Evolutionary conservation across 2,329 filamentous ascomycete genomes (phyloP).

Genomic region (Aspergillus quadrilineatus): DNA sequence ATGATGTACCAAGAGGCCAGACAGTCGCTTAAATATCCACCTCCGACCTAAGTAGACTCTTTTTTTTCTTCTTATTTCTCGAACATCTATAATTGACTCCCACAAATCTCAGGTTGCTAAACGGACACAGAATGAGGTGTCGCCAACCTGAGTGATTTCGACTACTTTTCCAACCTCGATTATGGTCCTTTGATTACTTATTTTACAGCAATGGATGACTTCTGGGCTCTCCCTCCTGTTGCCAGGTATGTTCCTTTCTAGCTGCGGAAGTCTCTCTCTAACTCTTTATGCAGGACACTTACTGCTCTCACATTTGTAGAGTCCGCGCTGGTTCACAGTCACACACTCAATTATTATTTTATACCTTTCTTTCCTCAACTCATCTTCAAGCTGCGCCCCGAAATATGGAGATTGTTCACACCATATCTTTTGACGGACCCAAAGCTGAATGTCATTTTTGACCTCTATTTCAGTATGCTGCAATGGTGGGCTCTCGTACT

Average conservation of each 20-base stretch:
- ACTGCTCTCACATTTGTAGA: slow-evolving; percentile 63
- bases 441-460: slow-evolving; percentile 61
- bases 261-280: neutral
- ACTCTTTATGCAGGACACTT: slow-evolving; percentile 57
- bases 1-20: slow-evolving; percentile 7
- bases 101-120: neutral
- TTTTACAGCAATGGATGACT: slow-evolving; percentile 54
- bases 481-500: slow-evolving; percentile 17
- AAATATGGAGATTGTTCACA: slow-evolving; percentile 61
- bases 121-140: slow-evolving; percentile 15
- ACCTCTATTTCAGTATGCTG: slow-evolving; percentile 67
- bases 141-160: neutral
- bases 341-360: slow-evolving; percentile 52
- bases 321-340: slow-evolving; percentile 61
- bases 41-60: slow-evolving; percentile 6
- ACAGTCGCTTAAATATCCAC: slow-evolving; percentile 19
- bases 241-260: slow-evolving; percentile 53
- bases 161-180: neutral
- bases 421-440: slow-evolving; percentile 60
- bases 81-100: neutral
- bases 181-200: slow-evolving; percentile 4
- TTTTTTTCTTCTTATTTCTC: neutral
- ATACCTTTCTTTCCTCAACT: slow-evolving; percentile 54
- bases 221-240: slow-evolving; percentile 66
- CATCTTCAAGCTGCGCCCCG: slow-evolving; percentile 59